These are phyloP conservation scores for Scheffersomyces ergatensis DNA, from an alignment of 805 yeast species.

Conservation along the genomic window DNA sequence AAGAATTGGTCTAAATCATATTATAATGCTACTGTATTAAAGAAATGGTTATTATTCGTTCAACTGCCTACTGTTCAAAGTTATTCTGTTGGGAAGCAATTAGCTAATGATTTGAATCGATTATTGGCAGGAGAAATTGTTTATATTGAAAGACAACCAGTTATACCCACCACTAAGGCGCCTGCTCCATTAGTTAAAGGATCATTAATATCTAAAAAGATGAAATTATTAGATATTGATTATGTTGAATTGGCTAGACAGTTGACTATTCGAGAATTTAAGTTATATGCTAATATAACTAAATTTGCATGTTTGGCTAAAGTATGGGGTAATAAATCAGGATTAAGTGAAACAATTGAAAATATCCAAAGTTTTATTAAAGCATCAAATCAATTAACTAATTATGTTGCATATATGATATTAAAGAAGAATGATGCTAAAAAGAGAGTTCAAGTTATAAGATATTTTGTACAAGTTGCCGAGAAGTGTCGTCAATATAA, in stretches of 20 bases:
- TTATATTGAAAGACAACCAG: slow-evolving; percentile 25
- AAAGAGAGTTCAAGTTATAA: slow-evolving; percentile 65
- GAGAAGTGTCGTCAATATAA: slow-evolving; percentile 71
- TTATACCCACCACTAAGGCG: slow-evolving; percentile 23
- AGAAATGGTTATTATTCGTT: slow-evolving; percentile 31
- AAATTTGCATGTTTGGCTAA: slow-evolving; percentile 73
- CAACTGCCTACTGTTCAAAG: slow-evolving; percentile 19
- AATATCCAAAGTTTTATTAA: slow-evolving; percentile 60
- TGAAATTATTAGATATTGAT: slow-evolving; percentile 64
- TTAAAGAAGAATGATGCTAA: slow-evolving; percentile 60
- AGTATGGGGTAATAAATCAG: slow-evolving; percentile 70
- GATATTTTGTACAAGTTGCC: slow-evolving; percentile 76
- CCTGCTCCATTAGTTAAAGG: slow-evolving; percentile 42
- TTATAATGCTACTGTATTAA: slow-evolving; percentile 42
- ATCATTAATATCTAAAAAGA: slow-evolving; percentile 31
- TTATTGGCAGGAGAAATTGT: slow-evolving; percentile 30
- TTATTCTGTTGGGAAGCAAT: slow-evolving; percentile 25
- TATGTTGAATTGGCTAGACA: slow-evolving; percentile 80
- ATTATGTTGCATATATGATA: slow-evolving; percentile 76
- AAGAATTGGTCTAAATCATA: slow-evolving; percentile 69
- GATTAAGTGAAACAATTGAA: slow-evolving; percentile 42
- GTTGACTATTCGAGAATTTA: slow-evolving; percentile 74
- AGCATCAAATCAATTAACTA: slow-evolving; percentile 78
- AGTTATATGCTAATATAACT: slow-evolving; percentile 62
- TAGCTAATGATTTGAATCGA: slow-evolving; percentile 20